Evolutionary conservation across 2,329 filamentous ascomycete genomes (phyloP), one percentile per base, ranked within the genome.

Genomic region (Hypoxylon sp.): DNA sequence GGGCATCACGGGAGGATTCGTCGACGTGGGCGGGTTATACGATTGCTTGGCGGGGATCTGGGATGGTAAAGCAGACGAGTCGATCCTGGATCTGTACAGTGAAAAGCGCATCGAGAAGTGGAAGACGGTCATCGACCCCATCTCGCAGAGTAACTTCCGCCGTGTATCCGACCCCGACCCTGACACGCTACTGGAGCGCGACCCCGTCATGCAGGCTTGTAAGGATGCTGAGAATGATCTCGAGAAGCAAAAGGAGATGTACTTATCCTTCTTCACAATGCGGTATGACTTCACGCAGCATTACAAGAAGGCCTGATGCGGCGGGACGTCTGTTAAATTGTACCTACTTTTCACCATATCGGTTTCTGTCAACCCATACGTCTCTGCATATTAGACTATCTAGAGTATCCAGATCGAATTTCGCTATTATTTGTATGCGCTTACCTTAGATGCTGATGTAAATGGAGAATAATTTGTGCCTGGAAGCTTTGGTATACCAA

Each of bases 1-100:
- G 14, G 88, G 88, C 1, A 83, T 90, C 52, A 90, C 87, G 0
- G 87, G 87, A 5, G 88, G 88, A 0, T 86, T 90, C 58, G 85
- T 87, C n/a, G 88, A 90, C 68, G 82, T 88, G 2, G 87, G 86
- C 9, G 86, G 86, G 0, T 80, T 90, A 5, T 87, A 83, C 62
- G 87, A 90, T 69, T 88, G 87, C 70, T 80, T 90, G 9, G 75
- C 76, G 2, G 81, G 81, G 0, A 79, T 83, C 47, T 82, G 77
- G 76, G 78, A 82, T 27, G 81, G 81, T 1, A 74, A 74, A 29
- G 81, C 81, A 1, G 80, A 82, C 57, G 81, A 80, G 47, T 75
- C 74, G 0, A 83, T 84, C 59, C 70, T 84, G 14, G 81, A 82
- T 11, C 7, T 83, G 23, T 84, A 83, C 73, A 80, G 79, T 67